A percentile compares a stretch with the other conserved stretches of the same genome.
Conservation (phyloP, 441 rosid species). For the Jatropha podagrica region DNA sequence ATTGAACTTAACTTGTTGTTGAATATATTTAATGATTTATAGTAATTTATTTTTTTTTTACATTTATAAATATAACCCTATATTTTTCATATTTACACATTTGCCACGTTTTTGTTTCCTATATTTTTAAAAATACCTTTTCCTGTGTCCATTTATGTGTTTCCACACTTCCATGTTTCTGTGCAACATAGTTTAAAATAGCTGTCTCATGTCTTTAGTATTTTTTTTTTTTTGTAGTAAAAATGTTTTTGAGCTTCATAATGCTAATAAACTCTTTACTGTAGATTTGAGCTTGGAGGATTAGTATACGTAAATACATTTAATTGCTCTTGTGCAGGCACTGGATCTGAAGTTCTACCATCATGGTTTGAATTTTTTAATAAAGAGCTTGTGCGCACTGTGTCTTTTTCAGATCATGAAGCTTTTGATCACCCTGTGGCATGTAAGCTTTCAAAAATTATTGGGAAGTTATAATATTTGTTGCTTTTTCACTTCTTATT, state of each 20-base stretch:
- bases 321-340: conserved; percentile 46
- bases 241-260: neutral
- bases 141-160: no score
- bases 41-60: no score
- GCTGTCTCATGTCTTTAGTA: neutral
- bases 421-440: conserved; percentile 99
- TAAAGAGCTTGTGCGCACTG: conserved; percentile 66
- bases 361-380: conserved; percentile 89
- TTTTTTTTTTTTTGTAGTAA: neutral
- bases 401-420: conserved; percentile 93
- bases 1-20: no score
- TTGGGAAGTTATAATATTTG: conserved; percentile 21
- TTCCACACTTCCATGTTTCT: no score
- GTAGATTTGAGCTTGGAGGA: conserved; percentile 23
- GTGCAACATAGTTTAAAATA: neutral
- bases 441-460: conserved; percentile 55
- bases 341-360: conserved; percentile 72
- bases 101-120: no score
- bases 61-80: no score
- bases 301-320: conserved; percentile 16
- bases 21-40: no score
- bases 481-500: conserved; percentile 16
- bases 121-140: no score
- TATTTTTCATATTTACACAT: no score
- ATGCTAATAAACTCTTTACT: neutral